Evolutionary conservation across 129 eudicot genomes (phyloP).

Genomic region (Artemisia argyi): DNA sequence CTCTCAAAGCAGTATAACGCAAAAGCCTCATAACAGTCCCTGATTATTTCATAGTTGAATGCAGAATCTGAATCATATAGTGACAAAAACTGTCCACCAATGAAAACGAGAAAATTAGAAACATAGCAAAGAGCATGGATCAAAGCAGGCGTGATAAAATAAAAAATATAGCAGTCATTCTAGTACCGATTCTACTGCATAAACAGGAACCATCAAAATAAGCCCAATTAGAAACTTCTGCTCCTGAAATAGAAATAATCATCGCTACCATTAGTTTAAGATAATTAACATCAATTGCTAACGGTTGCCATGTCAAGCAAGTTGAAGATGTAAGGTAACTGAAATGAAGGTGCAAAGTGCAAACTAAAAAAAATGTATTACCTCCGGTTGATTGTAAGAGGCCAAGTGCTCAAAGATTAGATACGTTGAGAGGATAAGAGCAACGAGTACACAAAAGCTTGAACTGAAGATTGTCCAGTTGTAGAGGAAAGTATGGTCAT

Average conservation of each 20-base stretch:
- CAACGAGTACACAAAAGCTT: slow-evolving; percentile 70
- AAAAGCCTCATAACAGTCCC: slow-evolving; percentile 98
- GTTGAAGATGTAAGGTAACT: no score
- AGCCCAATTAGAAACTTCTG: slow-evolving; percentile 82
- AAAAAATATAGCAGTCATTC: slow-evolving; percentile 1
- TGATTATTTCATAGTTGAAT: slow-evolving; percentile 77
- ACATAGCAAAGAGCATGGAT: slow-evolving; percentile 6
- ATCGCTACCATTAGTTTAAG: slow-evolving; percentile 7
- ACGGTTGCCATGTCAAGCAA: no score
- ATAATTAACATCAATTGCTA: neutral
- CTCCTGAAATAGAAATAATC: slow-evolving; percentile 57
- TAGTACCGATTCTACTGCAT: slow-evolving; percentile 78
- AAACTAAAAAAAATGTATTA: neutral
- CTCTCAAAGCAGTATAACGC: slow-evolving; percentile 99
- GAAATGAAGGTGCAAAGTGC: no score
- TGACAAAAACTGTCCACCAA: slow-evolving; percentile 64
- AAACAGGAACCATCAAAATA: slow-evolving; percentile 85
- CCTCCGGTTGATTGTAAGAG: neutral
- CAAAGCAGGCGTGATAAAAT: neutral
- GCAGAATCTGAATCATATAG: slow-evolving; percentile 79
- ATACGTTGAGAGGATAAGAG: slow-evolving; percentile 63
- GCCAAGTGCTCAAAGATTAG: neutral
- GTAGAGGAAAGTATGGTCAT: slow-evolving; percentile 53
- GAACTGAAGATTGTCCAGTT: slow-evolving; percentile 74
- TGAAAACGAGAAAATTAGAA: slow-evolving; percentile 12